Conservation (phyloP, 2,329 filamentous ascomycete species). For the Aureobasidium sp. region DNA sequence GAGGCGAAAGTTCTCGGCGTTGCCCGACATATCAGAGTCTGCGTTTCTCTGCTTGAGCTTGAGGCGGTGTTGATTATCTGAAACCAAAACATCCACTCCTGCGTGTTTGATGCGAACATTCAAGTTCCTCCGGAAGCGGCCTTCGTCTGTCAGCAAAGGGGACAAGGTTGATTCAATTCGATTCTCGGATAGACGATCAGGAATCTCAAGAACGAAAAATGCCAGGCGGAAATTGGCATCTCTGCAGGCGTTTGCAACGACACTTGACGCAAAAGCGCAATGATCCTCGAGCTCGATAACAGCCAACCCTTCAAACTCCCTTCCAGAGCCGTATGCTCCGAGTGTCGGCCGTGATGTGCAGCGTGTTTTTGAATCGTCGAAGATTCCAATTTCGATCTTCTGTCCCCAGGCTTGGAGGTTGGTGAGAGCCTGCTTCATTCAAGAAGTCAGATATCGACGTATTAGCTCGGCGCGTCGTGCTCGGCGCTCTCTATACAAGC, state of each 20-base stretch:
- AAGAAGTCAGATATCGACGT: background rate
- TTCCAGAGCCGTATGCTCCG: background rate
- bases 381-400: background rate
- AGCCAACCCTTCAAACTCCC: background rate
- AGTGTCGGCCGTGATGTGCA: background rate
- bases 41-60: background rate
- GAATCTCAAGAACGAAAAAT: background rate
- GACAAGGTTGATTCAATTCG: too few relatives aligned
- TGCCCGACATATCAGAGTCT: fast-evolving
- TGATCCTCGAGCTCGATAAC: background rate
- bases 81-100: background rate
- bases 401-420: background rate
- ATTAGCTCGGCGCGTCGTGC: too few relatives aligned
- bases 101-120: background rate
- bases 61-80: background rate
- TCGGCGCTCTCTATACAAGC: background rate
- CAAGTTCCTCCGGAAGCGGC: background rate
- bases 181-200: background rate
- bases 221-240: background rate
- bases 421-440: background rate
- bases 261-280: too few relatives aligned
- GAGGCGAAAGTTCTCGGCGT: background rate
- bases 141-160: too few relatives aligned
- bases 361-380: background rate
- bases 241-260: too few relatives aligned